Conservation (phyloP, 2,329 filamentous ascomycete species). For the Colletotrichum sp. region DNA sequence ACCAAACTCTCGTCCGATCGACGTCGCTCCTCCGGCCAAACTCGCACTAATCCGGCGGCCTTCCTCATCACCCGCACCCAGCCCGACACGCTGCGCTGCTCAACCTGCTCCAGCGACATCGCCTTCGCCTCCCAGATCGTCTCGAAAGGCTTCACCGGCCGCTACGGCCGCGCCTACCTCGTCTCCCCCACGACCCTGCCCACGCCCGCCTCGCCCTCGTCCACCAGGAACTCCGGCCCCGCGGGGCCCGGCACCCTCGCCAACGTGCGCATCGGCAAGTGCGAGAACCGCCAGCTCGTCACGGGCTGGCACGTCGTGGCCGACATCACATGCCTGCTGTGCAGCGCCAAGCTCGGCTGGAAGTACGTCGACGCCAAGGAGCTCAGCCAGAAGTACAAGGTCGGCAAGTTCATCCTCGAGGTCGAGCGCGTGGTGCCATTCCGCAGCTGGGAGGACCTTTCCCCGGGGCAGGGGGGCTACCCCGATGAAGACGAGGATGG, state of each 20-base stretch:
- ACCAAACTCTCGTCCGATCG: too few relatives aligned
- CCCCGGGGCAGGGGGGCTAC: conserved; percentile 4
- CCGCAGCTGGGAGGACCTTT: conserved; percentile 58
- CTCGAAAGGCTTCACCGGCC: conserved; percentile 70
- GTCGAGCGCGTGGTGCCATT: conserved; percentile 59
- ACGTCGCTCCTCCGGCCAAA: too few relatives aligned
- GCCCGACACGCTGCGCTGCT: conserved; percentile 64
- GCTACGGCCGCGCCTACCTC: conserved; percentile 68
- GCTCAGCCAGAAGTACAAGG: conserved; percentile 66
- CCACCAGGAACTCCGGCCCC: conserved; percentile 21
- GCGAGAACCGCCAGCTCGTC: conserved; percentile 62
- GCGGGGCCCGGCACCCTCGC: conserved; percentile 39
- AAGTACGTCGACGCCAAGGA: conserved; percentile 71
- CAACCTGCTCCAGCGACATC: conserved; percentile 63
- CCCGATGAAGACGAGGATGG: not conserved
- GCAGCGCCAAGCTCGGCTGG: conserved; percentile 66
- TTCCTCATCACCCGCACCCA: conserved; percentile 48
- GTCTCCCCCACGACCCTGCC: conserved; percentile 46
- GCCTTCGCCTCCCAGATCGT: conserved; percentile 66
- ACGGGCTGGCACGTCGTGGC: conserved; percentile 70
- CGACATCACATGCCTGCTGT: conserved; percentile 64
- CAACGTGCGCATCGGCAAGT: conserved; percentile 61
- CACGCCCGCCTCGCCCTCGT: conserved; percentile 6
- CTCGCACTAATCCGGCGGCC: too few relatives aligned
- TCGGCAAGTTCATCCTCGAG: conserved; percentile 73